These are phyloP conservation scores for Colletotrichum aenigma DNA, from an alignment of 2,329 filamentous ascomycete genomes.

Conservation along the genomic window DNA sequence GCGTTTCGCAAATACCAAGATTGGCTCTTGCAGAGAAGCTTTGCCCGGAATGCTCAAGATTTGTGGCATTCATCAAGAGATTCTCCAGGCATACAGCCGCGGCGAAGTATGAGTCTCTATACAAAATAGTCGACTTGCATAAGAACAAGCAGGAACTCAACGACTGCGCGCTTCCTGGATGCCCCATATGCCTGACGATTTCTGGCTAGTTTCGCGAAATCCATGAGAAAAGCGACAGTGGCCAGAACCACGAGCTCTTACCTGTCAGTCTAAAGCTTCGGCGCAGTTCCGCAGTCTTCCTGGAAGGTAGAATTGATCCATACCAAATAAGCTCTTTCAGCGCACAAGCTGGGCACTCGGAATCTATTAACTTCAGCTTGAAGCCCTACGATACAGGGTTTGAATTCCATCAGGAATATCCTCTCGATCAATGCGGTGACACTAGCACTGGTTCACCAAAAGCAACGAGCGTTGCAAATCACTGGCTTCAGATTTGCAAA, in stretches of 20 bases:
- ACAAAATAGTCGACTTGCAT: accelerated
- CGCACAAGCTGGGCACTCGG: background rate
- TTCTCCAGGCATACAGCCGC: background rate
- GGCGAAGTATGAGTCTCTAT: accelerated
- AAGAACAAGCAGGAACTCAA: background rate
- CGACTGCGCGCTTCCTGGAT: accelerated
- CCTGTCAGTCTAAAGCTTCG: too few species aligned
- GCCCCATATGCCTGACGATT: background rate
- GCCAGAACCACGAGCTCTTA: background rate
- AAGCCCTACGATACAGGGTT: background rate
- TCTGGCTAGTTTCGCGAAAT: background rate
- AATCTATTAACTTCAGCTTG: background rate
- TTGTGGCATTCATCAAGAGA: accelerated
- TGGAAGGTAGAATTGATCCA: background rate
- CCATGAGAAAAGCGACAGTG: background rate
- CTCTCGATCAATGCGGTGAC: accelerated
- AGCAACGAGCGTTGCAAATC: background rate
- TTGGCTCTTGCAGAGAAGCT: background rate
- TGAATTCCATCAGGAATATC: accelerated
- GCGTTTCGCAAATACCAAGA: accelerated
- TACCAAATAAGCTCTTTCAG: accelerated
- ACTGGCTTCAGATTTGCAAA: background rate
- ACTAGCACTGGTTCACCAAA: background rate
- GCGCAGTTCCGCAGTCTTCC: too few species aligned
- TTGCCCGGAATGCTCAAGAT: background rate